Base-by-base conservation (phyloP, 331 rosid genomes). In the Quercus phellos region DNA sequence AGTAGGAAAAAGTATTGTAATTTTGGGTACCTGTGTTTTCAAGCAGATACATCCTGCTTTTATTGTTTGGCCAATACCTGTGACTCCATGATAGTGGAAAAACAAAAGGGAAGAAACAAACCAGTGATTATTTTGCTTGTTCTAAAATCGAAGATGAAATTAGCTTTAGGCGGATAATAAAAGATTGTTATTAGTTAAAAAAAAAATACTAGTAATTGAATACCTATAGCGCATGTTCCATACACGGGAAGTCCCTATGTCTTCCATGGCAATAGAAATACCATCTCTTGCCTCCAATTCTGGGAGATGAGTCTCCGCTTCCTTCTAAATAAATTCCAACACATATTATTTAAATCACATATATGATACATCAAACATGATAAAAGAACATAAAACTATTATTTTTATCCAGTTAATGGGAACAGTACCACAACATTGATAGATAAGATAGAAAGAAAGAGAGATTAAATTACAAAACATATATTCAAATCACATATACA, bases 41-140 rank as follows among this genome's bases (percentile, higher is more conserved):
- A 6, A 95, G 98, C 77, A 95, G 91, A 89, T 95, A 95, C 99
- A 95, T 95, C 82, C 99, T 90, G 87, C 99, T 95, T 87, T 95
- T 95, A 78, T 93, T 95, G 88, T 95, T 95, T 26, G 99, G 99
- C 99, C 99, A 95, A 84, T 95, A 95, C 85, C 99, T 95, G 97
- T 54, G 75, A 84, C 92, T 88, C 93, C 92, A 87, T 34, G 71
- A 66, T 26, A 63, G 72, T 43, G 32, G 76, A 80, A 72, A 43
- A 56, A 53, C 56, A 55, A 51, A 74, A 13, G 56, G 24, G 77
- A 76, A 35, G 38, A 55, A 14, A 69, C 32, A 22, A 4, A 9
- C 21, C 3, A 10, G 59, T 53, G 58, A 61, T 85, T 76, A 70
- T 53, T 76, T 81, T 70, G 68, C 11, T 51, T 42, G 54, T 68